Evolutionary conservation across 495 filamentous ascomycete genomes (phyloP), one percentile per base, ranked within the genome.

Genomic region (Aspergillus conjunctus): DNA sequence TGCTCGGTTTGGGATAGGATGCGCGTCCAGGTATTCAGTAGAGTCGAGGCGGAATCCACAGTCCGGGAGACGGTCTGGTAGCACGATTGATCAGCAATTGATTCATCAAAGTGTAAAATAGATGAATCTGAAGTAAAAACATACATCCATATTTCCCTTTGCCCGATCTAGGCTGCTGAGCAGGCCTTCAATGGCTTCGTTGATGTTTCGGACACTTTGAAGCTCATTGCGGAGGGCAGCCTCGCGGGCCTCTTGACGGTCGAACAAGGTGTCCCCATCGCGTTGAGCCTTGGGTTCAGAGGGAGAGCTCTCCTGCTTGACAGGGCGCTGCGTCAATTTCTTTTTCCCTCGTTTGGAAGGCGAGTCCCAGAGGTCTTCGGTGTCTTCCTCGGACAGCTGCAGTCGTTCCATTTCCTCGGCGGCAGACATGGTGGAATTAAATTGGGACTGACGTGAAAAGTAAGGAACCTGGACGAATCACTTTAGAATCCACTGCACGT

Each of bases 1-100:
- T 98, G 93, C 74, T 98, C 94, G 0, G 94, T 97, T 70, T 97
- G 94, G 21, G 90, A 93, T 5, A 98, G 84, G 62, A 98, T 97
- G 57, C 92, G 87, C 45, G 92, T 95, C 92, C 92, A 98, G 26
- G 94, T 94, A 65, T 93, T 91, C 37, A 98, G 84, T n/a, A 98
- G 85, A 0, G 91, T 91, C 37, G 92, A 93, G n/a, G 93, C 91
- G 46, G 90, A 92, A 54, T 83, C 78, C 26, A 97, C 90, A 4
- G 94, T 97, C 53, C 83, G 81, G 44, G 89, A 90, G 12, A 98
- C 92, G 12, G 90, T 94, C 88, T 94, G 61, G 44, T 7, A 20
- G 43, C 20, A 33, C 21, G 2, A 7, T 15, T 12, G 44, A 15
- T 56, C n/a, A 59, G 32, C 49, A 33, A 44, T 50, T 39, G 18